Evolutionary conservation across 2,329 filamentous ascomycete species (phyloP).

Genomic region (Diplodia mutila): DNA sequence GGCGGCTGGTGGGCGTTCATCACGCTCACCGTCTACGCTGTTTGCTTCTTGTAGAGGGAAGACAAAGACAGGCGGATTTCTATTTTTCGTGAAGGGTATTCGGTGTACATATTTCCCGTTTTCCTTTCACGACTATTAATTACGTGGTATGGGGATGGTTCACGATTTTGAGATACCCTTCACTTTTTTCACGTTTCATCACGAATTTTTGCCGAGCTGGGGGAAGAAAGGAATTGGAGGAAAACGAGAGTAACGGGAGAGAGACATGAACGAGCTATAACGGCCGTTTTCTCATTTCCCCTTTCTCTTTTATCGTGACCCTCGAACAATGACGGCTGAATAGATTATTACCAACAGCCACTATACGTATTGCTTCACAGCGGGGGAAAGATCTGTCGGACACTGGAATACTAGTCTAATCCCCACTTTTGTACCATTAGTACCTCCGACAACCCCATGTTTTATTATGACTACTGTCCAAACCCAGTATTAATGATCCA

Average conservation of each 20-base stretch:
- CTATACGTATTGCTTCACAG: not conserved
- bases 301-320: not conserved
- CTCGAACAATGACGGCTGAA: not conserved
- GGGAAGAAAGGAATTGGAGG: not conserved
- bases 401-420: not conserved
- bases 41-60: conserved; percentile 9
- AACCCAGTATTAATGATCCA: too few species aligned
- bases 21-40: conserved; percentile 8
- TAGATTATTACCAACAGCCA: not conserved
- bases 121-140: too few species aligned
- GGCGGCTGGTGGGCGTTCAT: conserved; percentile 16
- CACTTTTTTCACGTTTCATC: not conserved
- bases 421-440: not conserved
- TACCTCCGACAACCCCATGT: not conserved
- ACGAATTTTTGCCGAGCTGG: not conserved
- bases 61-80: too few species aligned
- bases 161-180: conserved; percentile 10
- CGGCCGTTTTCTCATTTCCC: not conserved
- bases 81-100: not conserved
- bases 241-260: not conserved
- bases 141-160: not conserved
- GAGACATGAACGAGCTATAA: not conserved
- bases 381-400: not conserved
- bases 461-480: too few species aligned
- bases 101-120: not conserved